Percentiles rank a stretch among this genome's conserved stretches.
Evolutionary conservation across 164 flowering plant species (phyloP).

Genomic region (Warburgia ugandensis): DNA sequence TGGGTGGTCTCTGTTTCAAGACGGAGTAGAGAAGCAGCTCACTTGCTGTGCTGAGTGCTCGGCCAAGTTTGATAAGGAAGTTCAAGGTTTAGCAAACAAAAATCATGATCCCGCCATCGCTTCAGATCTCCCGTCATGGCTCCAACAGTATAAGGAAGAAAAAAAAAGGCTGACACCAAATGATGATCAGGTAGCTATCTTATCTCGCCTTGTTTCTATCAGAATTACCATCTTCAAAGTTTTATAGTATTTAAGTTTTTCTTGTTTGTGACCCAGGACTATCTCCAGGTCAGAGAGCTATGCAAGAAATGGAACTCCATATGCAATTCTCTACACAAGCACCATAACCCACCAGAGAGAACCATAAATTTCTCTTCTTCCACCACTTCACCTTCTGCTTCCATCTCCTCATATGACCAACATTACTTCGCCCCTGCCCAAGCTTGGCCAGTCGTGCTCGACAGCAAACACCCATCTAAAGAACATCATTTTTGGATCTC

Average conservation of each 20-base stretch:
- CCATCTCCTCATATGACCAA: conserved; percentile 47
- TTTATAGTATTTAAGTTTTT: not conserved
- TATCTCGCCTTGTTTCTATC: not conserved
- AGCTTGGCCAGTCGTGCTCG: conserved; percentile 36
- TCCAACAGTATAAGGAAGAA: conserved; percentile 66
- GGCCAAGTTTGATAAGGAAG: conserved; percentile 44
- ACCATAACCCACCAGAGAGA: conserved; percentile 30
- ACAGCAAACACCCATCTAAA: conserved; percentile 25
- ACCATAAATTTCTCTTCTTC: conserved; percentile 47
- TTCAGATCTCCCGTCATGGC: conserved; percentile 84
- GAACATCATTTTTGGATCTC: conserved; percentile 35
- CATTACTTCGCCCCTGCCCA: conserved; percentile 22
- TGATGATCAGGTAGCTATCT: conserved; percentile 43
- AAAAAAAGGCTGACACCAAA: conserved; percentile 20
- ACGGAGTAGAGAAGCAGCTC: conserved; percentile 35
- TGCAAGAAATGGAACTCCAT: conserved; percentile 57
- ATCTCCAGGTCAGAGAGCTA: conserved; percentile 39
- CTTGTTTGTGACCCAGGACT: conserved; percentile 30
- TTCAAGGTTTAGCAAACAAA: conserved; percentile 28
- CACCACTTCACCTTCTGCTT: conserved; percentile 51
- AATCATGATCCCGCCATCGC: conserved; percentile 27
- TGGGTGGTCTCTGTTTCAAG: conserved; percentile 24
- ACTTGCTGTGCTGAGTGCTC: conserved; percentile 50
- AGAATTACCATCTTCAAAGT: not conserved
- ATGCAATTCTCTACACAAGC: conserved; percentile 50